Base-by-base conservation (phyloP, 2,329 filamentous ascomycete genomes). In the Akanthomyces dipterigenus region DNA sequence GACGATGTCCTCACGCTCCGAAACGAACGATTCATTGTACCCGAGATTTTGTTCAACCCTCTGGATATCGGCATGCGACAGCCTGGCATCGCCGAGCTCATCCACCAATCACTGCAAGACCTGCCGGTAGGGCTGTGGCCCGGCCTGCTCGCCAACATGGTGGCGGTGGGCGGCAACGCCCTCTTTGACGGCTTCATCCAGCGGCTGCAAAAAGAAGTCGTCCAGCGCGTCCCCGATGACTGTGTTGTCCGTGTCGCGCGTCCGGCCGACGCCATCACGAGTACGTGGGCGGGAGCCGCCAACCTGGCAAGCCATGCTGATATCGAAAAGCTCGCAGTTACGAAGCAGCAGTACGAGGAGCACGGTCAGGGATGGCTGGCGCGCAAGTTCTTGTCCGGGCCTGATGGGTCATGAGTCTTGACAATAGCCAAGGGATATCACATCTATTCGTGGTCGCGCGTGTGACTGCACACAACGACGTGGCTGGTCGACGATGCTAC, bases 1-100 rank as follows among this genome's bases (percentile, higher is more conserved):
- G 93, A 98, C 71, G 93, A 98, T 71, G 80, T 93, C 16, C 76
- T 99, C 65, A 91, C 92, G 0, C 80, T 99, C 11, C 88, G 91
- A 5, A 98, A 97, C 73, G 95, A 99, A 76, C 85, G 93, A 50
- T 99, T 99, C 71, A 80, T 86, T 2, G 88, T 96, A 0, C 93
- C 95, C 0, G 95, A 99, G 72, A 80, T 98, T 6, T 77, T 99
- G 3, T 98, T 99, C 76, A 88, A 83, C 60, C 95, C 95, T 0
- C 82, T 83, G 3, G 93, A 98, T 74, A 87, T 96, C 48, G 93
- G 92, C 1, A 85, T 97, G 73, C 84, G 86, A 51, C 90, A 96
- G 68, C 86, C 88, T 0, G 95, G 95, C 0, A 79, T 99, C 22
- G 84, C 91, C 0, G 90, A 93, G 53, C 82, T 91, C n/a, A 83